These are phyloP conservation scores for Lumnitzera littorea DNA, from an alignment of 345 rosid genomes.

Conservation along the genomic window DNA sequence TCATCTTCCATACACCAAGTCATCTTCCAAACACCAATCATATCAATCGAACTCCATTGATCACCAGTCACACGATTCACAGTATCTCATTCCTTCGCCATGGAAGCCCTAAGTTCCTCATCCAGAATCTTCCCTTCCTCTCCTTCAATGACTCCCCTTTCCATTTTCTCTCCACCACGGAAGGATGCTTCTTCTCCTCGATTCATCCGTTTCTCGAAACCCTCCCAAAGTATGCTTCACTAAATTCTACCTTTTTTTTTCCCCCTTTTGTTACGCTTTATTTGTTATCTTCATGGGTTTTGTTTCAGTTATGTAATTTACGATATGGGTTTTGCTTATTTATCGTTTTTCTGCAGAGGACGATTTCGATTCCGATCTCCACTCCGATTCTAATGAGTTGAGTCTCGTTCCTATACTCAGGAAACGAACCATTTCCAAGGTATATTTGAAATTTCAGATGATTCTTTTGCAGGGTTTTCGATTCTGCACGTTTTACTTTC, in stretches of 20 bases:
- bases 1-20: no score
- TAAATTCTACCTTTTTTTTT: no score
- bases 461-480: no score
- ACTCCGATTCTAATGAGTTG: slow-evolving; percentile 39
- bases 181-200: slow-evolving; percentile 23
- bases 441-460: slow-evolving; percentile 5
- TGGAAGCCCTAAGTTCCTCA: slow-evolving; percentile 60
- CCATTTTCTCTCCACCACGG: slow-evolving; percentile 50
- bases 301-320: not conserved
- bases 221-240: slow-evolving; percentile 44
- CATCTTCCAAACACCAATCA: no score
- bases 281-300: not conserved
- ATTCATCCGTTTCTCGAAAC: slow-evolving; percentile 35
- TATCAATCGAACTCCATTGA: not conserved
- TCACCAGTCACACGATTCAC: not conserved
- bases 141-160: slow-evolving; percentile 26
- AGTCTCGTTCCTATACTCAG: slow-evolving; percentile 60
- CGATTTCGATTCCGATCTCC: slow-evolving; percentile 46
- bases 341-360: slow-evolving; percentile 25
- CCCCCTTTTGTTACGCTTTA: not conserved
- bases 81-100: slow-evolving; percentile 11
- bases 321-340: not conserved
- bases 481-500: no score
- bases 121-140: slow-evolving; percentile 49
- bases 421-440: slow-evolving; percentile 54